Evolutionary conservation across 2,329 filamentous ascomycete genomes (phyloP), one percentile per base, ranked within the genome.

Genomic region (Nemania abortiva): DNA sequence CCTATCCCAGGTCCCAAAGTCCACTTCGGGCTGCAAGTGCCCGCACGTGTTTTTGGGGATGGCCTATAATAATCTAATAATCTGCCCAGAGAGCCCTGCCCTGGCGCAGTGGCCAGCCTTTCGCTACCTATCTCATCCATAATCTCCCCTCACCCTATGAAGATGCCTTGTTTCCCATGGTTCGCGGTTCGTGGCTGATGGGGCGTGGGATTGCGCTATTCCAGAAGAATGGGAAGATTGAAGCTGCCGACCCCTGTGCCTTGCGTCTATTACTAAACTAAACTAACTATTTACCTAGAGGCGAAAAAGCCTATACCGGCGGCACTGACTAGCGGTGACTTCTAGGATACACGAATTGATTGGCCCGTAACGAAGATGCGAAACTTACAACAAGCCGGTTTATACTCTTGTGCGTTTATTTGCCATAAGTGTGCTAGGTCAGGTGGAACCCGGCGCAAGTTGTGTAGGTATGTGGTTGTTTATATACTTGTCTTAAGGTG

Each of bases 1-100:
- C 59, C 55, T 60, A 55, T 63, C 53, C 58, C 39, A 34, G 57
- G 55, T 65, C 52, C 54, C 66, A 63, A 67, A 69, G 49, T 65
- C 70, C 68, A 70, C 69, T 72, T 72, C 64, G 57, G 65, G 69
- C 61, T 68, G 66, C 58, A 54, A 66, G 70, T 68, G 69, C 63
- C 61, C 66, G 70, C 70, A 72, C 70, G 70, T 72, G 70, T 67
- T 70, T 70, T 65, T 20, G 22, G 55, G 53, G 37, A 57, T 55
- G 45, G 70, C 60, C 58, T 66, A 57, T 61, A 61, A 47, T 47
- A 47, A 52, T 45, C 22, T 61, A 61, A 47, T 47, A 47, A 52
- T 45, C 22, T 45, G 49, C 47, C 34, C 47, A 54, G 22, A 47
- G 54, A 27, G 45, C 39, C 42, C 42, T 42, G 61, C 4, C 49